Evolutionary conservation across 2,329 filamentous ascomycete species (phyloP), one percentile per base, ranked within the genome.

Genomic region (Penicillium griseofulvum): DNA sequence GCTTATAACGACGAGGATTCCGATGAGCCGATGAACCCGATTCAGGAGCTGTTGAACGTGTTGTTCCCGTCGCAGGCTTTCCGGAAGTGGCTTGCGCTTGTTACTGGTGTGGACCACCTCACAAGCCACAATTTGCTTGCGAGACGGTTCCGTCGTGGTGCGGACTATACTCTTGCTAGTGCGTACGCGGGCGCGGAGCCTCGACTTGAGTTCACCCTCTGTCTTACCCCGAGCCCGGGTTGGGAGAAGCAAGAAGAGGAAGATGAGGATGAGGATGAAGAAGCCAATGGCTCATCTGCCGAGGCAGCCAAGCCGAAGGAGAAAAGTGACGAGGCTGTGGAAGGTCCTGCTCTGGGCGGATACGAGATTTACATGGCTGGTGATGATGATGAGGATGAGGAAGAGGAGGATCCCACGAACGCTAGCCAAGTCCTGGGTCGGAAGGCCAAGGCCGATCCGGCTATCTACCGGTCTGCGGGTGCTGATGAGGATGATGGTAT

Each of bases 131-230:
- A 95, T 67, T 75, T 95, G 48, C 75, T 95, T n/a, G 90, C 90
- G 0, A 86, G 94, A 22, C 85, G 92, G 33, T 99, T 99, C 80
- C 86, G 94, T 9, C 85, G 85, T 45, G 91, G 94, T 6, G 76
- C 87, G 59, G 94, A 99, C 75, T 99, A 99, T 71, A 96, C 93
- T 3, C 84, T 99, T 19, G 94, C 94, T 2, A 96, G 90, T 19
- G 87, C 89, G 22, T 91, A 96, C 69, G 87, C 82, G 31, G 80
- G 83, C 28, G 81, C 84, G 48, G 70, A 90, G 65, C 84, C 91
- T 12, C 87, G 91, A 44, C 78, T 99, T 4, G 94, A 99, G 72
- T 82, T 97, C 49, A 95, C 91, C 54, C 80, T 99, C 2, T 87
- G 89, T 41, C 82, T 97, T 58, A 97, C 94, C 4, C 91, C 94